These are phyloP conservation scores for Multifurca ochricompacta DNA, from an alignment of 768 basidiomycete species.

Conservation along the genomic window DNA sequence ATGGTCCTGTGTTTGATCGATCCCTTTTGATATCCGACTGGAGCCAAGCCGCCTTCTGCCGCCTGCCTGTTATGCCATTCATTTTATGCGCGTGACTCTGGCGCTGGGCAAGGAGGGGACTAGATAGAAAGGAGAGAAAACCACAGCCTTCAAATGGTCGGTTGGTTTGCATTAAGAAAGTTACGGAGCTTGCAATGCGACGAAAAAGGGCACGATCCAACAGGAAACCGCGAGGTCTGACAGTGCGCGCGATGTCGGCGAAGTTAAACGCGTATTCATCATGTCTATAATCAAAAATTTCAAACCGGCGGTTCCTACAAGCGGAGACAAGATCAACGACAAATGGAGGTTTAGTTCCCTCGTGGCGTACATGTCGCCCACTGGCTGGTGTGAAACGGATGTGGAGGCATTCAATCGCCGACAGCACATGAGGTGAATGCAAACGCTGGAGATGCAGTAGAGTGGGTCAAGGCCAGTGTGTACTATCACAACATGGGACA, in stretches of 20 bases:
- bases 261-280: conserved; percentile 14
- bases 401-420: conserved; percentile 14
- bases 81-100: conserved; percentile 11
- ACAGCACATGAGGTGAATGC: conserved; percentile 8
- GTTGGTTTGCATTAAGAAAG: conserved; percentile 1
- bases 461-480: conserved; percentile 10
- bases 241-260: conserved; percentile 10
- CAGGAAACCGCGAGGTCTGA: conserved; percentile 18
- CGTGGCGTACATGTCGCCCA: conserved; percentile 14
- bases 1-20: conserved; percentile 7
- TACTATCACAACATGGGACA: conserved; percentile 3
- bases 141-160: not conserved
- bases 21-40: conserved; percentile 7
- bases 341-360: conserved; percentile 17
- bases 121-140: conserved; percentile 1
- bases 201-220: not conserved
- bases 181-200: conserved; percentile 12
- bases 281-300: conserved; percentile 14
- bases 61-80: conserved; percentile 19
- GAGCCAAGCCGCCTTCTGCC: conserved; percentile 20
- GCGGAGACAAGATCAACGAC: conserved; percentile 10
- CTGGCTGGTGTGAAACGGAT: conserved; percentile 15
- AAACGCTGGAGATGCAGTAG: not conserved
- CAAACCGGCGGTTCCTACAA: conserved; percentile 14
- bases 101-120: conserved; percentile 6